Evolutionary conservation across 1,139 yeast species (phyloP).

Genomic region (Magnusiomyces tetraspermus): DNA sequence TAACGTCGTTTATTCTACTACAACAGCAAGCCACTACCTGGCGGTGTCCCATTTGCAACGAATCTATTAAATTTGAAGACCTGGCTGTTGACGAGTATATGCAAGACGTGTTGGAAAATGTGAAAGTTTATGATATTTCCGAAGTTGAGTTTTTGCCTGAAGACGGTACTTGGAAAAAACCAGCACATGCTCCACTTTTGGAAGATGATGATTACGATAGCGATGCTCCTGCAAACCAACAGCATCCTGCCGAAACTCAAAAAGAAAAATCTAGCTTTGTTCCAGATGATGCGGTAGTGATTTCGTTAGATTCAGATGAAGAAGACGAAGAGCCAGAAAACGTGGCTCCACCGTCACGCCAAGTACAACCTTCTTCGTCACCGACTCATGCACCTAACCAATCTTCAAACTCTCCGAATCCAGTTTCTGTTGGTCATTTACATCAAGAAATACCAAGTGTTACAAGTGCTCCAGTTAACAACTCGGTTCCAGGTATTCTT

Average conservation of each 20-base stretch:
- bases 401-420: neutral
- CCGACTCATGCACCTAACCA: neutral
- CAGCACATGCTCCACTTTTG: constrained; percentile 12
- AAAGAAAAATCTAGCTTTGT: neutral
- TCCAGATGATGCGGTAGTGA: constrained; percentile 29
- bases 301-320: constrained; percentile 10
- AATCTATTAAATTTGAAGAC: constrained; percentile 25
- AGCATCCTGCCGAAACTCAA: constrained; percentile 50
- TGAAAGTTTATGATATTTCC: constrained; percentile 20
- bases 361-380: neutral
- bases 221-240: constrained; percentile 51
- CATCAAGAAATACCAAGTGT: neutral
- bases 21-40: constrained; percentile 38
- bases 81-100: constrained; percentile 34
- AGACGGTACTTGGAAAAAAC: constrained; percentile 33
- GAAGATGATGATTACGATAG: constrained; percentile 17
- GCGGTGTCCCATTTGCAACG: constrained; percentile 37
- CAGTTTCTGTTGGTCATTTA: too few relatives aligned
- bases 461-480: neutral
- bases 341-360: neutral
- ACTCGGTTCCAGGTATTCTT: neutral
- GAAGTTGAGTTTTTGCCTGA: constrained; percentile 30
- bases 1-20: constrained; percentile 31
- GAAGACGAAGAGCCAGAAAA: constrained; percentile 6
- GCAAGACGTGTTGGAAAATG: constrained; percentile 8